Conservation (phyloP, 1,284 basidiomycete genomes). For the Melampsora americana region DNA sequence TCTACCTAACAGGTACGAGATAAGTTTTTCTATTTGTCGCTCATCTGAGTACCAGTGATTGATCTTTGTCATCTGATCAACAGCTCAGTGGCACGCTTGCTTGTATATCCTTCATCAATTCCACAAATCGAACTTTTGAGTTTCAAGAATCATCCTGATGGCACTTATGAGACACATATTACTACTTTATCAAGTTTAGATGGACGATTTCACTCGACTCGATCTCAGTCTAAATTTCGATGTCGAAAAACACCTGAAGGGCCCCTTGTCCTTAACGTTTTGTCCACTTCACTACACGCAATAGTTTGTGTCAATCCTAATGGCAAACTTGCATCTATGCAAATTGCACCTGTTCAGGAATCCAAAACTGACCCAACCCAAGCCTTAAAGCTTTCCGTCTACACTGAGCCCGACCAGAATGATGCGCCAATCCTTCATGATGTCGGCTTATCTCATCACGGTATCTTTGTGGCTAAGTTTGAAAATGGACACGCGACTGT, state of each 20-base stretch:
- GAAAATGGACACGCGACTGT: slow-evolving; percentile 29
- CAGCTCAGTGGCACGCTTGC: background rate
- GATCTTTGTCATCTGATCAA: background rate
- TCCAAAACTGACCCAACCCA: background rate
- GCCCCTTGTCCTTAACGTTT: slow-evolving; percentile 14
- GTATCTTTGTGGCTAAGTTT: slow-evolving; percentile 28
- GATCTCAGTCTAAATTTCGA: background rate
- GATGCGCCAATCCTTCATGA: slow-evolving; percentile 6
- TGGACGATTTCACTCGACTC: slow-evolving; percentile 22
- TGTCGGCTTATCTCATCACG: slow-evolving; percentile 13
- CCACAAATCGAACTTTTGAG: slow-evolving; percentile 26
- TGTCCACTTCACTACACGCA: background rate
- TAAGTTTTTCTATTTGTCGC: background rate
- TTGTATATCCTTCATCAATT: background rate
- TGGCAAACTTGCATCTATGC: slow-evolving; percentile 22
- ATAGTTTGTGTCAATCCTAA: slow-evolving; percentile 27
- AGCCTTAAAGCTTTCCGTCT: slow-evolving; percentile 19
- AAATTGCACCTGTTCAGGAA: slow-evolving; percentile 5
- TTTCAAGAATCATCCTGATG: slow-evolving; percentile 7
- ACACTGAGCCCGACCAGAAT: slow-evolving; percentile 9
- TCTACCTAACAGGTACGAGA: background rate
- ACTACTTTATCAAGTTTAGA: slow-evolving; percentile 22
- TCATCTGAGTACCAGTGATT: background rate
- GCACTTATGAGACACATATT: slow-evolving; percentile 24
- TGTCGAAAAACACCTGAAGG: slow-evolving; percentile 21